Evolutionary conservation across 2,329 filamentous ascomycete genomes (phyloP), one percentile per base, ranked within the genome.

Genomic region (Mycosphaerella sp.): DNA sequence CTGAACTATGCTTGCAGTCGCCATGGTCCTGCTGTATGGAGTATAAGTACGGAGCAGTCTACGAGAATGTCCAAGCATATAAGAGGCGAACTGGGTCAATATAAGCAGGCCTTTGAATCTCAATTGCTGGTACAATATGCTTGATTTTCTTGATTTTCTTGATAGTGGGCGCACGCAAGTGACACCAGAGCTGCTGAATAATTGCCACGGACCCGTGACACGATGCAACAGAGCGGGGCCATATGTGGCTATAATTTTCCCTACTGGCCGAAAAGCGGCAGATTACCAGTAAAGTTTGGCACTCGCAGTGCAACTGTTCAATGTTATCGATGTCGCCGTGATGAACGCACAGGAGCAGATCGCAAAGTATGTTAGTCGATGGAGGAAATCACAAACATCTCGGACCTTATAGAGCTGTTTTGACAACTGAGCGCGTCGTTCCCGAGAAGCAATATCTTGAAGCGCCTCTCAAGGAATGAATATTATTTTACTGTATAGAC

Each of bases 1-100:
- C 25, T 76, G 66, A 27, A 79, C 65, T 12, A 66, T 69, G 10
- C 66, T 71, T 49, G 74, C 69, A 6, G 75, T 75, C 3, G 76
- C 75, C 75, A 78, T 79, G n/a, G 48, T 66, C 55, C 57, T 48
- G 37, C 17, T 27, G 7, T 17, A n/a, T n/a, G 16, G 34, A 30
- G 27, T 39, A 18, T 34, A 41, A 21, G 27, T 39, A 28, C 34
- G 41, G 7, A 52, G 8, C n/a, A 48, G 28, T 30, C 27, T 27
- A 13, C 27, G 14, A n/a, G 37, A 14, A 9, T 21, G 30, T 42
- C 49, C 30, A 18, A 42, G 36, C 42, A 51, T 51, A n/a, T n/a
- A 3, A 32, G 13, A 10, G 9, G 30, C 30, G 30, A n/a, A 32
- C 9, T 32, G 30, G 8, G 4, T n/a, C 13, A n/a, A 10, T 4